Percentiles rank a stretch among this genome's conserved stretches.
phyloP scores from a whole-genome alignment of 495 filamentous ascomycete genomes.

The Penicillium waksmanii region DNA sequence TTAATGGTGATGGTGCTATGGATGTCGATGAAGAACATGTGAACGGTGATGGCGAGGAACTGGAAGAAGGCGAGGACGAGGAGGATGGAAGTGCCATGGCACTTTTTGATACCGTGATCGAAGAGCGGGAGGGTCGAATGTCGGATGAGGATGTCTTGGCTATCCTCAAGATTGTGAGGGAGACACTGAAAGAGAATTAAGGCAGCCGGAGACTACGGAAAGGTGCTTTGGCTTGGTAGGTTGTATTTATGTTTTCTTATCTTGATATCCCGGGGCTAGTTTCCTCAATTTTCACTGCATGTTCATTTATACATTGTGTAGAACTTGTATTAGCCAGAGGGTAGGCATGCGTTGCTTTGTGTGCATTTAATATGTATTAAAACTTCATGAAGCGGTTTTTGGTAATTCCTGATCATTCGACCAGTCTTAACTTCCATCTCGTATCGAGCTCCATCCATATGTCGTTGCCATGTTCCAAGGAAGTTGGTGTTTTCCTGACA shows the following conservation, averaged over 20 bases:
- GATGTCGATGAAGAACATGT: slow-evolving; percentile 30
- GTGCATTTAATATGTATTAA: no score
- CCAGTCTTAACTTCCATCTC: no score
- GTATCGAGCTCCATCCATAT: no score
- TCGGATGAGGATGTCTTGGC: slow-evolving; percentile 38
- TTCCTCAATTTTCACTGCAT: background rate
- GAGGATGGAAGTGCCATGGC: slow-evolving; percentile 45
- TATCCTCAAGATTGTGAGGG: slow-evolving; percentile 42
- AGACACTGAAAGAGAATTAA: slow-evolving; percentile 35
- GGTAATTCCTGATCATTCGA: no score
- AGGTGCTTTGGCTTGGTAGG: background rate
- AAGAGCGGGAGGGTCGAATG: slow-evolving; percentile 48
- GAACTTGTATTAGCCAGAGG: no score
- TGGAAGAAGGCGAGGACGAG: slow-evolving; percentile 25
- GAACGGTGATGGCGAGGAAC: slow-evolving; percentile 26
- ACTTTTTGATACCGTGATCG: slow-evolving; percentile 47
- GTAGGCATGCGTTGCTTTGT: no score
- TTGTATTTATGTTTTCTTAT: background rate
- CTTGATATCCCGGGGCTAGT: slow-evolving; percentile 17
- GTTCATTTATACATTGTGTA: no score
- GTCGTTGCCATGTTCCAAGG: no score
- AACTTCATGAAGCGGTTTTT: no score
- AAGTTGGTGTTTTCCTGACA: no score
- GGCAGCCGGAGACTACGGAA: slow-evolving; percentile 1
- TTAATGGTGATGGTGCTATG: slow-evolving; percentile 27